Base-by-base conservation (phyloP, 495 filamentous ascomycete species). In the Hypoxylon subgilvum region DNA sequence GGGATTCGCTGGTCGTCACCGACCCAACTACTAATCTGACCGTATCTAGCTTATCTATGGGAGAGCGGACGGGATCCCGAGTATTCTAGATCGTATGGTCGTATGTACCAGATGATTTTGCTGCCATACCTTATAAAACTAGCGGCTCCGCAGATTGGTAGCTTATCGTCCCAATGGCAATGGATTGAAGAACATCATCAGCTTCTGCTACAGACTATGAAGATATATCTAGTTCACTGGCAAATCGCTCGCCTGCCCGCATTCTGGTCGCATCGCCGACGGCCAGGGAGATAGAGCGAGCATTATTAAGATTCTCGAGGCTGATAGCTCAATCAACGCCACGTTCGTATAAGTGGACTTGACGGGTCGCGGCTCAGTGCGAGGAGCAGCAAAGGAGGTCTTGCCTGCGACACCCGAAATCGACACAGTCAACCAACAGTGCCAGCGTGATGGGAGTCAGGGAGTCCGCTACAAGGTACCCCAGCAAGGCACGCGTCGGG, bases 371-470 rank as follows among this genome's bases (percentile, higher is more conserved):
- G 55, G 69, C 40, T 69, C 72, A 4, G 71, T 83, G 0, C 74
- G 74, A 5, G 52, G 62, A 14, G 71, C 69, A 9, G 77, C 74
- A 16, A 60, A 66, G 2, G 51, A 65, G 7, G 62, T 83, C 19
- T 60, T 76, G 3, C 28, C 63, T 47, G 32, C 49, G 10, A 76
- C 78, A 1, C 67, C 78, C 22, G 53, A 57, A n/a, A 65, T 73
- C 12, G 63, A 72, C 27, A 65, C 70, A 0, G 52, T 73, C 1
- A 79, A n/a, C 87, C 63, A 84, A 88, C 66, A 88, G 84, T 61
- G 84, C 85, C 7, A 84, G 82, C 2, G 78, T 84, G 23, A 86
- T 87, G 83, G 54, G 51, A 7, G 41, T 68, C 13, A 60, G 56
- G 18, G 27, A 61, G 23, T 68, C 44, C 12, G 55, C 57, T 5